A percentile compares a stretch with the other conserved stretches of the same genome.
These are phyloP conservation scores for Hypseocharis bilobata DNA, from an alignment of 441 rosid genomes.

Conservation along the genomic window DNA sequence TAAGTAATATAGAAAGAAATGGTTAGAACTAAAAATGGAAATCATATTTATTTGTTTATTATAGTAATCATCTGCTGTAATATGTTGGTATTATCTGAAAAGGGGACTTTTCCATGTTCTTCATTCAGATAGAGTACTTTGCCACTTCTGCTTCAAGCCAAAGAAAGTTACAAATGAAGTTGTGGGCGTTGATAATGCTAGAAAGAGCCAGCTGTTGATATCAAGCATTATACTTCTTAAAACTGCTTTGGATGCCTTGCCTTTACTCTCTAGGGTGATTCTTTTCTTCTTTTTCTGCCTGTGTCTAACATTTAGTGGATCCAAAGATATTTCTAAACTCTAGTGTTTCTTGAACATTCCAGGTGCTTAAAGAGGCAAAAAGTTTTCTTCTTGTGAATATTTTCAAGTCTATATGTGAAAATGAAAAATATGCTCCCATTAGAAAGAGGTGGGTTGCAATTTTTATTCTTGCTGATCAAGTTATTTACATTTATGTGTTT, in stretches of 20 bases:
- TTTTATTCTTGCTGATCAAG: constrained; percentile 19
- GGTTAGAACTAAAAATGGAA: constrained; percentile 11
- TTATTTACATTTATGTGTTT: not conserved
- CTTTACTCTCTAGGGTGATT: constrained; percentile 66
- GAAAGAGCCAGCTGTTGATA: constrained; percentile 75
- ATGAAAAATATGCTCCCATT: constrained; percentile 63
- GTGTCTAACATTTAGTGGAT: constrained; percentile 3
- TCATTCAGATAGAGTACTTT: constrained; percentile 76
- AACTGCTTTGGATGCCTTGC: constrained; percentile 93
- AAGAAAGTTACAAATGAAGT: constrained; percentile 69
- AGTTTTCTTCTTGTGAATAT: constrained; percentile 77
- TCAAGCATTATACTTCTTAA: constrained; percentile 89
- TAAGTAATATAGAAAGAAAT: constrained; percentile 27
- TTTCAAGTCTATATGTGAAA: constrained; percentile 69
- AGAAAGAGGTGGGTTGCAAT: constrained; percentile 52
- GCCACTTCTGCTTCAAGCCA: constrained; percentile 96
- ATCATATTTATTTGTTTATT: not conserved
- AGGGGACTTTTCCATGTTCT: constrained; percentile 21
- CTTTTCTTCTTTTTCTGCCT: constrained; percentile 11
- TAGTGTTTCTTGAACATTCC: constrained; percentile 23
- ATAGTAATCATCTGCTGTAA: constrained; percentile 11
- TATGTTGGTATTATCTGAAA: constrained; percentile 20
- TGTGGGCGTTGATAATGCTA: constrained; percentile 52
- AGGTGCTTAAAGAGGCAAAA: constrained; percentile 83
- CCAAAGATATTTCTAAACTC: constrained; percentile 5